Evolutionary conservation across 345 rosid genomes (phyloP), one percentile per base, ranked within the genome.

Genomic region (Salix viminalis): DNA sequence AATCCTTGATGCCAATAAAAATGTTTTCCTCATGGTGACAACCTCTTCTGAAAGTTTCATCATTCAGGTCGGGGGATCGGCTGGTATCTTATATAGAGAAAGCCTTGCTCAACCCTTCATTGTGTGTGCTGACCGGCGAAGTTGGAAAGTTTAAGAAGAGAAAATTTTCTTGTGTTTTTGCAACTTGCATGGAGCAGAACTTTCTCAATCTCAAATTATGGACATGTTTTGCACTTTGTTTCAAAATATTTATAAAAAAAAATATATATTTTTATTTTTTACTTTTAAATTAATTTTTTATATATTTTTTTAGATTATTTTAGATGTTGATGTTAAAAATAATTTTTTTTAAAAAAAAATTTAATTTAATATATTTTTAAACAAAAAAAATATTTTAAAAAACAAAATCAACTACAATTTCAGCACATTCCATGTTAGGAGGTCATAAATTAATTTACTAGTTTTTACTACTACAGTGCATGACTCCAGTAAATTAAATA

Each of bases 41-140:
- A 77, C 94, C 72, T 89, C 94, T 71, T 84, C 89, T 15, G 95
- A 89, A 81, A 93, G 89, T 84, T 86, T 92, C 82, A 78, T 93
- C 15, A 82, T 96, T 80, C 99, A 96, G 84, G 94, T 90, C 48
- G 98, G 97, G 67, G 97, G 92, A 84, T 88, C 92, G 19, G 98
- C 96, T 58, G 91, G 92, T 83, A 86, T 96, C 70, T 73, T 93
- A 79, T 90, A 97, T 1, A 80, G 83, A 54, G 94, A 77, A 90
- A 83, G 88, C 91, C 92, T 65, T 64, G 84, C 8, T 88, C 97
- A 12, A 91, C 94, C 61, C 97, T 93, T 79, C 98, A 96, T 71
- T 86, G 91, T 79, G 96, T 96, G 0, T 52, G 85, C 82, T 90
- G 91, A 77, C 95, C 94, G 37, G 58, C 77, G 69, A 85, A 84